Conservation (phyloP, 768 basidiomycete species). For the Psilocybe azurescens region DNA sequence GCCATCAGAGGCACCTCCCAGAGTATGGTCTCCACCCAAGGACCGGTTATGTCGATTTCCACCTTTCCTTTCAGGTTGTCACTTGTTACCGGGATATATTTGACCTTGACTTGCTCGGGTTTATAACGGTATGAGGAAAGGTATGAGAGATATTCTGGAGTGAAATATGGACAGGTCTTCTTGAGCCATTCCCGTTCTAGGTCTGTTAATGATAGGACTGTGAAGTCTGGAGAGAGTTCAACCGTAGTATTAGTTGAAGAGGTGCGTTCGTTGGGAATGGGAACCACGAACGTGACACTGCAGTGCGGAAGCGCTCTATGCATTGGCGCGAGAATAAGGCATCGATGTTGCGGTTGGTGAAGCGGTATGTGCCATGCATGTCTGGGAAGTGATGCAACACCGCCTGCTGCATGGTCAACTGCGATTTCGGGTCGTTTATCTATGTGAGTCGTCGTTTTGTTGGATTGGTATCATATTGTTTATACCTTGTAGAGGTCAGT, state of each 20-base stretch:
- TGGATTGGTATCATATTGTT: background rate
- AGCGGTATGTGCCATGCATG: constrained; percentile 72
- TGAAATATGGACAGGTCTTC: constrained; percentile 76
- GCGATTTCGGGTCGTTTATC: constrained; percentile 4
- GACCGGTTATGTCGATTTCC: constrained; percentile 74
- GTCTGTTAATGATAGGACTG: constrained; percentile 58
- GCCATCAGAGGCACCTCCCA: constrained; percentile 99
- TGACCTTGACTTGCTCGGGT: constrained; percentile 71
- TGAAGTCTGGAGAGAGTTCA: constrained; percentile 58
- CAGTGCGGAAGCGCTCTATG: constrained; percentile 60
- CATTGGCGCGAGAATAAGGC: constrained; percentile 71
- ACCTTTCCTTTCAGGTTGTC: constrained; percentile 61
- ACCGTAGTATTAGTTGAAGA: constrained; percentile 7
- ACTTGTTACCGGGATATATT: constrained; percentile 62
- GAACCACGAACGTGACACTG: constrained; percentile 55
- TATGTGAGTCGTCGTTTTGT: background rate
- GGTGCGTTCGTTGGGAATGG: constrained; percentile 3
- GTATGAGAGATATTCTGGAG: constrained; percentile 74
- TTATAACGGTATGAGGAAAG: constrained; percentile 73
- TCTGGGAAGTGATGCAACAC: constrained; percentile 80
- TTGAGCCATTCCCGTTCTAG: constrained; percentile 74
- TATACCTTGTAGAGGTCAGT: constrained; percentile 93
- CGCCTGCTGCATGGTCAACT: constrained; percentile 98
- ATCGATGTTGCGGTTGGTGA: constrained; percentile 76
- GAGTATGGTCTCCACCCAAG: constrained; percentile 85